A percentile compares a stretch with the other conserved stretches of the same genome.
Evolutionary conservation across 768 basidiomycete species (phyloP).

Genomic region (Melanogaster broomeanus): DNA sequence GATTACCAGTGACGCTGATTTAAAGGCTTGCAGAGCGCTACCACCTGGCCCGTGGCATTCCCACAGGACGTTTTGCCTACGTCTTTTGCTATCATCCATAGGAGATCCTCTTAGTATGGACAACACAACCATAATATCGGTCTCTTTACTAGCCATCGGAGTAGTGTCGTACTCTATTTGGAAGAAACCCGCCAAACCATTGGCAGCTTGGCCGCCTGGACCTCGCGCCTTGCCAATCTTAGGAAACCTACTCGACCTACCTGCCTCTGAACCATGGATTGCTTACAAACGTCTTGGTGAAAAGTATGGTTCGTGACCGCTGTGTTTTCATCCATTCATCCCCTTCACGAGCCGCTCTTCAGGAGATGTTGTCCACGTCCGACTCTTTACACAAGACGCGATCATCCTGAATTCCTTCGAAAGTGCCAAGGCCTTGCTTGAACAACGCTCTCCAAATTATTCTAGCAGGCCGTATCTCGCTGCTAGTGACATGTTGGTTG

Average conservation of each 20-base stretch:
- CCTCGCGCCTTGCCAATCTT: slow-evolving; percentile 15
- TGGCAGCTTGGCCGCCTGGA: slow-evolving; percentile 22
- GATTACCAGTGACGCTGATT: too few species aligned
- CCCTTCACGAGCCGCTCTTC: neutral
- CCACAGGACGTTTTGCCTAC: too few species aligned
- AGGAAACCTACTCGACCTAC: slow-evolving; percentile 22
- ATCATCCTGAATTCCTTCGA: slow-evolving; percentile 38
- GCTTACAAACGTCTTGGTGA: slow-evolving; percentile 22
- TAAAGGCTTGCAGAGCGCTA: too few species aligned
- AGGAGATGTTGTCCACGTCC: slow-evolving; percentile 7
- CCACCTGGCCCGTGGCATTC: too few species aligned
- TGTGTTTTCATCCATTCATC: neutral
- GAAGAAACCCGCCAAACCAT: neutral
- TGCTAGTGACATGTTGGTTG: slow-evolving; percentile 6
- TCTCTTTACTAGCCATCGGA: neutral
- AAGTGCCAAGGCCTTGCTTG: slow-evolving; percentile 38
- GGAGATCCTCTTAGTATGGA: neutral
- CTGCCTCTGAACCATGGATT: slow-evolving; percentile 14
- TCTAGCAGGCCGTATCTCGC: slow-evolving; percentile 22
- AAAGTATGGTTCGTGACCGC: slow-evolving; percentile 16
- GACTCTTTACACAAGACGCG: slow-evolving; percentile 7
- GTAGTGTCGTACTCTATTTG: neutral
- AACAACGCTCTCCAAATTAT: slow-evolving; percentile 39
- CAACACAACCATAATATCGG: neutral
- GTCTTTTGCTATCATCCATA: too few species aligned